Conservation (phyloP, 768 basidiomycete species). For the Leucocoprinus birnbaumii region DNA sequence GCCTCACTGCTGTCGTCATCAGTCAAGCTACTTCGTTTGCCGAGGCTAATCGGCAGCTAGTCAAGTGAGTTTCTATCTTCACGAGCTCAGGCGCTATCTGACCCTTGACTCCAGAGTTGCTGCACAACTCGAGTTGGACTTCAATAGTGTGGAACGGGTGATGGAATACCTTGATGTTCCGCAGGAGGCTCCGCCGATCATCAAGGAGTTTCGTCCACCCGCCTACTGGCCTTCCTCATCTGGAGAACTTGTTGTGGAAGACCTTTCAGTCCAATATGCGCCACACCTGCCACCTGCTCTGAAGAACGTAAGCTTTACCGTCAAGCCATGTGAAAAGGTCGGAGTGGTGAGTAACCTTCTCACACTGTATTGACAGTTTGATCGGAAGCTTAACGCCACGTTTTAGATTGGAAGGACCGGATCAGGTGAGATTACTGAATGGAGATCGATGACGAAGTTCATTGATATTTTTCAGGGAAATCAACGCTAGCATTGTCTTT, state of each 20-base stretch:
- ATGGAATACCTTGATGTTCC: constrained; percentile 66
- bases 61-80: constrained; percentile 34
- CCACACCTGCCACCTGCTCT: constrained; percentile 60
- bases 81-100: background rate
- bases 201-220: constrained; percentile 56
- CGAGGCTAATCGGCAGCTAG: constrained; percentile 63
- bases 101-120: constrained; percentile 41
- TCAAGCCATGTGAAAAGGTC: constrained; percentile 63
- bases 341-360: constrained; percentile 49
- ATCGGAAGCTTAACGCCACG: background rate
- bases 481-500: constrained; percentile 56
- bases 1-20: constrained; percentile 69
- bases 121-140: constrained; percentile 71
- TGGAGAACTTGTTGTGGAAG: constrained; percentile 55
- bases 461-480: constrained; percentile 35
- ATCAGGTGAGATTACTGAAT: constrained; percentile 39
- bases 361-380: background rate
- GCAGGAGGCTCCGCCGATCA: constrained; percentile 64
- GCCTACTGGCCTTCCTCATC: constrained; percentile 68
- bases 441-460: background rate
- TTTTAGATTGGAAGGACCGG: constrained; percentile 65
- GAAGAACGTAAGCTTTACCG: constrained; percentile 52
- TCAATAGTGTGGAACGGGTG: constrained; percentile 73
- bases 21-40: constrained; percentile 69
- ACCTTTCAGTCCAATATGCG: constrained; percentile 61